These are phyloP conservation scores for Fusarium torreyae DNA, from an alignment of 2,329 filamentous ascomycete species.

Conservation along the genomic window DNA sequence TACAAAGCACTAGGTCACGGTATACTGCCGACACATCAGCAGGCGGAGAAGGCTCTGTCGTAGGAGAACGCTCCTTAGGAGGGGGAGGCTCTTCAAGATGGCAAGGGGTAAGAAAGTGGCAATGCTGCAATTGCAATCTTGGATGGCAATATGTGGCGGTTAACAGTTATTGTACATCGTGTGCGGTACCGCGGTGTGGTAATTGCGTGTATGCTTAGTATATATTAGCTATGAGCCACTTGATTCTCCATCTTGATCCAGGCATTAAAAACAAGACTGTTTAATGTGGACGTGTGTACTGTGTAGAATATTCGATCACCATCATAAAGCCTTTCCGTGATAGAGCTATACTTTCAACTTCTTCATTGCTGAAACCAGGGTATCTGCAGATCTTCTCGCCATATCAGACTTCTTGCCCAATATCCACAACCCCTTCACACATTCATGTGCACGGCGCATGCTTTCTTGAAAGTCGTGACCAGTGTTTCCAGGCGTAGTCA, in stretches of 20 bases:
- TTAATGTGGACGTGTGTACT: too few species aligned
- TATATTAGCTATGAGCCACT: background rate
- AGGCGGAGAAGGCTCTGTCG: background rate
- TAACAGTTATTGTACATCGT: too few species aligned
- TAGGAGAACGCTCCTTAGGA: too few species aligned
- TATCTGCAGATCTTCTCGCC: slow-evolving; percentile 48
- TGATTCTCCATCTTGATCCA: background rate
- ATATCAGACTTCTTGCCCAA: slow-evolving; percentile 70
- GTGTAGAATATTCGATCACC: too few species aligned
- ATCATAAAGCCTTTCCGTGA: too few species aligned
- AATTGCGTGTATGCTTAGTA: background rate
- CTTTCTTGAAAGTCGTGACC: slow-evolving; percentile 48
- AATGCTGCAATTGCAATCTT: background rate
- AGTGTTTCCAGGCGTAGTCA: slow-evolving; percentile 38
- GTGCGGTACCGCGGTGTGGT: too few species aligned
- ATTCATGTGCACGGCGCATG: slow-evolving; percentile 61
- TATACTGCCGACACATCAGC: background rate
- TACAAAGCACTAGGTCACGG: background rate
- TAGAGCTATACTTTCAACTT: slow-evolving; percentile 16
- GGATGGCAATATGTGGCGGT: too few species aligned
- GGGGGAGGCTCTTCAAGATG: background rate
- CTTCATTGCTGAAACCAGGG: slow-evolving; percentile 31
- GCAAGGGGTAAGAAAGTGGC: background rate
- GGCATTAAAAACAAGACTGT: too few species aligned
- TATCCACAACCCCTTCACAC: slow-evolving; percentile 67